Conservation (phyloP, 2,329 filamentous ascomycete genomes). For the Alternaria postmessia region DNA sequence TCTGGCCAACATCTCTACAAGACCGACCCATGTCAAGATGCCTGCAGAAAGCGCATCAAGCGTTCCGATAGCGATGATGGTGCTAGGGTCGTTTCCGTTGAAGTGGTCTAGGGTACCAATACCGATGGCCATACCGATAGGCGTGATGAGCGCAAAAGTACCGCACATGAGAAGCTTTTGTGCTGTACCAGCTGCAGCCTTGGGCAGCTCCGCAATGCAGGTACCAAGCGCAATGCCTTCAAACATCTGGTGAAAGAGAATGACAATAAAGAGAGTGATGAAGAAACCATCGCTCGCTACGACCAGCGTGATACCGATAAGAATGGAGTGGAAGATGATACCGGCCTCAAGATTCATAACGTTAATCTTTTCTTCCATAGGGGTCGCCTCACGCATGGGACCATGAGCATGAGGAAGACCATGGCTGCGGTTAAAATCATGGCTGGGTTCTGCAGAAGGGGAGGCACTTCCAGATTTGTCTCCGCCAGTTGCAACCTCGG, state of each 20-base stretch:
- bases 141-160: slow-evolving; percentile 75
- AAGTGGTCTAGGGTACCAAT: slow-evolving; percentile 74
- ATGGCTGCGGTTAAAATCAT: slow-evolving; percentile 25
- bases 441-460: slow-evolving; percentile 18
- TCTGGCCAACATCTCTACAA: slow-evolving; percentile 80
- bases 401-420: slow-evolving; percentile 32
- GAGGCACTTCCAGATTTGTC: slow-evolving; percentile 25
- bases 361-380: slow-evolving; percentile 60
- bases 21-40: slow-evolving; percentile 79
- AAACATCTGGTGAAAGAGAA: slow-evolving; percentile 81
- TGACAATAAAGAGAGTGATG: slow-evolving; percentile 65
- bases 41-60: slow-evolving; percentile 77
- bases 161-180: slow-evolving; percentile 69
- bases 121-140: slow-evolving; percentile 81
- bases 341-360: slow-evolving; percentile 77
- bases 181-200: slow-evolving; percentile 40
- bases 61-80: slow-evolving; percentile 75
- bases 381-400: slow-evolving; percentile 27
- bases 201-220: slow-evolving; percentile 69
- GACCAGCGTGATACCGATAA: slow-evolving; percentile 70
- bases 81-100: slow-evolving; percentile 75
- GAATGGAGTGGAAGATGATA: slow-evolving; percentile 76
- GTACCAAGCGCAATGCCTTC: slow-evolving; percentile 78
- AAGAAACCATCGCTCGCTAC: slow-evolving; percentile 62
- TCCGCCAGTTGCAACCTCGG: slow-evolving; percentile 22